A percentile compares a stretch with the other conserved stretches of the same genome.
These are phyloP conservation scores for Toxoplasma gondii DNA, from an alignment of 169 alveolate genomes.

Conservation along the genomic window DNA sequence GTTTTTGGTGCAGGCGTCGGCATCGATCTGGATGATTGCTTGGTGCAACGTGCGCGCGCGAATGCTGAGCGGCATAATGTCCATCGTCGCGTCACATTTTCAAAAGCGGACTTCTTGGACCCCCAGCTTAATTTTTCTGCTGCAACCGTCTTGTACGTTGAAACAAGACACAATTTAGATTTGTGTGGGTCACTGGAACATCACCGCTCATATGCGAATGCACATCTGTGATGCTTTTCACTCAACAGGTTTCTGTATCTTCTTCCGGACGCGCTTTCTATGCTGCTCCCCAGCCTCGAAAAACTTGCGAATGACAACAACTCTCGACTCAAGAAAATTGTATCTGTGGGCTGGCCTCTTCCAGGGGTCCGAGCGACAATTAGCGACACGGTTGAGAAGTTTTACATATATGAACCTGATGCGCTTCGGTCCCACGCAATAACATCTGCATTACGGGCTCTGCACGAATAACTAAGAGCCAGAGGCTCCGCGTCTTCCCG, in stretches of 20 bases:
- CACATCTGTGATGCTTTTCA: neutral
- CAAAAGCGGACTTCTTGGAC: neutral
- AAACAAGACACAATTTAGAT: neutral
- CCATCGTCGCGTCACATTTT: neutral
- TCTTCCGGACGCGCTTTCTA: slow-evolving; percentile 24
- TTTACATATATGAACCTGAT: neutral
- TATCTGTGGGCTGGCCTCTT: slow-evolving; percentile 23
- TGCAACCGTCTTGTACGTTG: slow-evolving; percentile 13
- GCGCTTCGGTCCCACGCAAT: neutral
- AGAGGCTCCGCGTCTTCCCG: neutral
- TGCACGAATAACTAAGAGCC: neutral
- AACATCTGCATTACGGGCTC: neutral
- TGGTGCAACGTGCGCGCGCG: slow-evolving; percentile 36
- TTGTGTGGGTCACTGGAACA: neutral
- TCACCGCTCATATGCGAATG: neutral
- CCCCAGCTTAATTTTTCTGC: slow-evolving; percentile 1
- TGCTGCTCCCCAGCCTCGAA: neutral
- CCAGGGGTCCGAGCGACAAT: slow-evolving; percentile 15
- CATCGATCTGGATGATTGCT: slow-evolving; percentile 32
- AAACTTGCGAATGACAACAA: neutral
- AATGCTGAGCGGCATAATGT: slow-evolving; percentile 30
- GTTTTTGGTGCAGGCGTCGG: slow-evolving; percentile 46
- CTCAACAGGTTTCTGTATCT: slow-evolving; percentile 41
- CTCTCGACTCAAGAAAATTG: neutral
- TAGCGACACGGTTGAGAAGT: neutral